These are phyloP conservation scores for Colletotrichum zoysiae DNA, from an alignment of 2,329 filamentous ascomycete species.

Conservation along the genomic window DNA sequence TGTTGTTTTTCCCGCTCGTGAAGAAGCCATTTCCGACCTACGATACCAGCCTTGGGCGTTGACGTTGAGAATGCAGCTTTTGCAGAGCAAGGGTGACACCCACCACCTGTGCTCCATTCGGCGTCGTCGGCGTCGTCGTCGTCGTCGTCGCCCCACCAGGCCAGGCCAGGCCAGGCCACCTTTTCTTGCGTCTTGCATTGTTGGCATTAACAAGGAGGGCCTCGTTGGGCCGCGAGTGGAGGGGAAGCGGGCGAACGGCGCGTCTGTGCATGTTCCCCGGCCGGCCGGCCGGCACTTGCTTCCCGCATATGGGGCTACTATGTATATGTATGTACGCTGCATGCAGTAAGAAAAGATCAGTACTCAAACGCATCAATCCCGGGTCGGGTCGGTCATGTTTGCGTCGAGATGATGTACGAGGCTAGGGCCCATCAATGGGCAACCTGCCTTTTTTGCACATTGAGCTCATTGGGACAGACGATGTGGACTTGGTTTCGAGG, in stretches of 20 bases:
- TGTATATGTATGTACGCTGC: background rate
- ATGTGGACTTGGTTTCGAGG: background rate
- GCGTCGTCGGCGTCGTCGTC: background rate
- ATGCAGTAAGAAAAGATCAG: background rate
- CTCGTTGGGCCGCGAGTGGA: slow-evolving; percentile 12
- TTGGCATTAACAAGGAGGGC: background rate
- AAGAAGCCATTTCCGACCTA: background rate
- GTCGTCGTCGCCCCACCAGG: background rate
- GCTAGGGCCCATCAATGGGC: background rate
- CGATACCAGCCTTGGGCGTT: background rate
- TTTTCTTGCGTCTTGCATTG: background rate
- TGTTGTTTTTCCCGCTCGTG: background rate
- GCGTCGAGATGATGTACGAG: background rate
- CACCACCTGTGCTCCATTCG: background rate
- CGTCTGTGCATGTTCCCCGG: slow-evolving; percentile 24
- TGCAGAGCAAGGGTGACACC: slow-evolving; percentile 7
- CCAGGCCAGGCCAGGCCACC: background rate
- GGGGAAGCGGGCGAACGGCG: slow-evolving; percentile 15
- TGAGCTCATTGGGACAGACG: background rate
- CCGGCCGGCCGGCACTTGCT: slow-evolving; percentile 10
- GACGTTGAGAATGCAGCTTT: background rate
- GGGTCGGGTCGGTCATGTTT: background rate
- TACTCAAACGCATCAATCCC: background rate
- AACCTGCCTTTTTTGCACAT: background rate
- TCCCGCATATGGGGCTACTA: background rate